These are phyloP conservation scores for Crinitomyces ghanaensis DNA, from an alignment of 805 yeast genomes.

Conservation along the genomic window DNA sequence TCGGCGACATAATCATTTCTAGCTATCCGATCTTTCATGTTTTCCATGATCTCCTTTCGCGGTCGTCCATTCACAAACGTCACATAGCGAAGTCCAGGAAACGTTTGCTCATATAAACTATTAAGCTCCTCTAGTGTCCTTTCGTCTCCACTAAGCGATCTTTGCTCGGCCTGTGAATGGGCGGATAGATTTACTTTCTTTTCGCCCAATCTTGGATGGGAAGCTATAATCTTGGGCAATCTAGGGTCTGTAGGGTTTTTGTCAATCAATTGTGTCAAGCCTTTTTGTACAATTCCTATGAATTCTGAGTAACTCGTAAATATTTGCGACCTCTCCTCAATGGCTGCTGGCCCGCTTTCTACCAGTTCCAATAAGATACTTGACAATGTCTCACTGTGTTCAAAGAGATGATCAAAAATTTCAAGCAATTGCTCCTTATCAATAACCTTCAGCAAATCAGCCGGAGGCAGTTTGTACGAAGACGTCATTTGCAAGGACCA, in stretches of 20 bases:
- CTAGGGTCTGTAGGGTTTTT: slow-evolving; percentile 18
- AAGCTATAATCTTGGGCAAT: slow-evolving; percentile 49
- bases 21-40: slow-evolving; percentile 48
- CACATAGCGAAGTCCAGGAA: slow-evolving; percentile 70
- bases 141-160: slow-evolving; percentile 40
- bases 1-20: slow-evolving; percentile 46
- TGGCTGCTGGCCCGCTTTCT: slow-evolving; percentile 1
- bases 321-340: too few relatives aligned
- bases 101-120: slow-evolving; percentile 46
- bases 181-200: slow-evolving; percentile 34
- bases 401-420: slow-evolving; percentile 47
- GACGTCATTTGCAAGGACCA: too few relatives aligned
- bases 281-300: slow-evolving; percentile 35
- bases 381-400: slow-evolving; percentile 44
- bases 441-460: slow-evolving; percentile 1
- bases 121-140: slow-evolving; percentile 49
- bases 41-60: slow-evolving; percentile 49
- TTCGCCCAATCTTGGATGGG: slow-evolving; percentile 85
- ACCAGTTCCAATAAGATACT: slow-evolving; percentile 21
- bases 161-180: slow-evolving; percentile 66
- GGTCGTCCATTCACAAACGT: slow-evolving; percentile 81
- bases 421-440: slow-evolving; percentile 23
- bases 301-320: slow-evolving; percentile 25
- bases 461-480: slow-evolving; percentile 1
- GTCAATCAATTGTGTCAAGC: slow-evolving; percentile 28